A percentile compares a stretch with the other conserved stretches of the same genome.
phyloP scores from a whole-genome alignment of 352 stramenopile genomes.

The Phytophthora citricola region DNA sequence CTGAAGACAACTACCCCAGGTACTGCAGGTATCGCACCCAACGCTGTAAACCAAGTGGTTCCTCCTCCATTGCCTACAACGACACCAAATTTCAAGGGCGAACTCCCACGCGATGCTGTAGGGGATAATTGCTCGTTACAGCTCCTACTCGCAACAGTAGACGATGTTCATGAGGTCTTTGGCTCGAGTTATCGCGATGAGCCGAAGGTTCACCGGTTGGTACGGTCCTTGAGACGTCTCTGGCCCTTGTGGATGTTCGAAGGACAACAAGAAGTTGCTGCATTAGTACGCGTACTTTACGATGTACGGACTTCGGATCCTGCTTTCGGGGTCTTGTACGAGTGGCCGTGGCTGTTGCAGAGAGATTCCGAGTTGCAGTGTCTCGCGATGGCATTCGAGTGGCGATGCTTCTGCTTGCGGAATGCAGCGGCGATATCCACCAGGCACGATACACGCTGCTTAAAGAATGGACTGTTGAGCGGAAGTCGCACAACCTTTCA shows the following conservation, averaged over 20 bases:
- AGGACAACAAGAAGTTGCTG: conserved; percentile 58
- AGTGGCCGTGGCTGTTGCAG: conserved; percentile 45
- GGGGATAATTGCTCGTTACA: conserved; percentile 42
- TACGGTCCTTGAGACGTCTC: conserved; percentile 54
- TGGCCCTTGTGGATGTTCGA: conserved; percentile 86
- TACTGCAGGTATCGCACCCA: conserved; percentile 9
- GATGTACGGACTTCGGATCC: conserved; percentile 65
- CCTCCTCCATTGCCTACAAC: conserved; percentile 36
- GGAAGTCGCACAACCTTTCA: conserved; percentile 54
- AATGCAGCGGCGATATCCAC: conserved; percentile 39
- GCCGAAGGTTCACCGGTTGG: conserved; percentile 67
- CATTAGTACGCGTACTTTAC: conserved; percentile 73
- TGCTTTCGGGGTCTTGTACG: conserved; percentile 72
- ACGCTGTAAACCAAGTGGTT: background rate
- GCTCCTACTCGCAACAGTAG: conserved; percentile 57
- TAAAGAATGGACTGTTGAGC: conserved; percentile 48
- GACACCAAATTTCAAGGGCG: conserved; percentile 73
- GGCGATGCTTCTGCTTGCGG: conserved; percentile 45
- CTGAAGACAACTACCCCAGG: conserved; percentile 8
- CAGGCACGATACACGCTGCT: conserved; percentile 36
- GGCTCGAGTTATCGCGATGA: conserved; percentile 67
- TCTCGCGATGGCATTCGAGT: conserved; percentile 52
- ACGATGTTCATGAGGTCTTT: conserved; percentile 74
- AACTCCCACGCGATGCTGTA: conserved; percentile 56
- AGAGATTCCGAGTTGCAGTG: conserved; percentile 58